phyloP scores from a whole-genome alignment of 345 rosid species.

The Bruguiera parviflora region DNA sequence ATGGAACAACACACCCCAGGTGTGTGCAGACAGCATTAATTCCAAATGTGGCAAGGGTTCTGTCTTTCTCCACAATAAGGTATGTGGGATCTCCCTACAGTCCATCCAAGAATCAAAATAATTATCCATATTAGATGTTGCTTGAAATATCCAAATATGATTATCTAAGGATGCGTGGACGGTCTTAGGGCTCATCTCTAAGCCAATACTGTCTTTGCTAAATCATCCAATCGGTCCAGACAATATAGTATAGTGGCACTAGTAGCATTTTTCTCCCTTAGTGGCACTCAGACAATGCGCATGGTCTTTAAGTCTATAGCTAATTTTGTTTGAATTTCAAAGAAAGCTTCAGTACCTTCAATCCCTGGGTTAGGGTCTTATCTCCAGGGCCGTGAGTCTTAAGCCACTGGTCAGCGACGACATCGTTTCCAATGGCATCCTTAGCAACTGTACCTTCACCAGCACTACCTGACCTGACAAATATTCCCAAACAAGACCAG shows the following conservation, averaged over 20 bases:
- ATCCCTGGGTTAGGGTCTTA: conserved; percentile 77
- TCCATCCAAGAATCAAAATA: conserved; percentile 3
- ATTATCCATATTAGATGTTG: not conserved
- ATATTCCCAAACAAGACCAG: conserved; percentile 1
- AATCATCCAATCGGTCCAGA: too few species aligned
- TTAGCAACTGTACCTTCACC: conserved; percentile 75
- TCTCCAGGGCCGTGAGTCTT: conserved; percentile 85
- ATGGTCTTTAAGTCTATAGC: not conserved
- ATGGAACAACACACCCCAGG: conserved; percentile 94
- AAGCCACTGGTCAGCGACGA: conserved; percentile 69
- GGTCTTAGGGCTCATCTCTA: too few species aligned
- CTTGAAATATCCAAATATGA: not conserved
- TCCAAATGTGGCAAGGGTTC: conserved; percentile 72
- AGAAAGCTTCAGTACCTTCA: conserved; percentile 47
- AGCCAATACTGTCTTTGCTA: too few species aligned
- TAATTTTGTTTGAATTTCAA: not conserved
- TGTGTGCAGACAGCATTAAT: conserved; percentile 90
- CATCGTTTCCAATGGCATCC: conserved; percentile 84
- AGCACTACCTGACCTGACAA: conserved; percentile 44
- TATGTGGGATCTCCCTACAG: conserved; percentile 93
- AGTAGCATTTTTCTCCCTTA: too few species aligned
- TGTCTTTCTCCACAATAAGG: conserved; percentile 89
- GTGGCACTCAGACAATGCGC: not conserved
- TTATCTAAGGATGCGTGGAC: too few species aligned
- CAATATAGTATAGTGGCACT: too few species aligned